Base-by-base conservation (phyloP, 192 early-diverging fungal species). In the Kickxella alabastrina region DNA sequence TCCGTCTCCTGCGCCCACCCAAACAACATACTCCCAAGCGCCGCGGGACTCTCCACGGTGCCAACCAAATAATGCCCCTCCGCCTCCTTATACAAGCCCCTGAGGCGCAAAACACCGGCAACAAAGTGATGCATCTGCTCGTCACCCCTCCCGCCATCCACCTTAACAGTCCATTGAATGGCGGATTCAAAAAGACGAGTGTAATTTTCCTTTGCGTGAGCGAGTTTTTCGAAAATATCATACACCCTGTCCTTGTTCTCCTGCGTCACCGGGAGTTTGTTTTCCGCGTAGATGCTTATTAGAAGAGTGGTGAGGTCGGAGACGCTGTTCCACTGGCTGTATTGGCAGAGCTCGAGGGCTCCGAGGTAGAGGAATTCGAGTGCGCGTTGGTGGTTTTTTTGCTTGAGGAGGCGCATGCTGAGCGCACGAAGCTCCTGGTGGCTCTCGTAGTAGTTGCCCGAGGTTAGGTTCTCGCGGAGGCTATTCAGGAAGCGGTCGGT, bases 351-450 rank as follows among this genome's bases (percentile, higher is more conserved):
- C 21, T 83, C 81, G 13, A 84, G 55, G 3, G 88, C 84, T 6
- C 95, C 95, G 23, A 87, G 79, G 59, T 87, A 83, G 22, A 96
- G 71, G 3, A 98, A 79, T 8, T 85, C 77, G 42, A 92, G 81
- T 6, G 91, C 90, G 31, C 85, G 80, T 27, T 65, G 68, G 59
- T 82, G 77, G 57, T 91, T 90, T 29, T 91, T 81, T 51, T 93
- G 90, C 63, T 93, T 94, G n/a, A 93, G 81, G 31, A 88, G 85
- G 24, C 92, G 91, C 62, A 87, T 85, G 60, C 85, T 87, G 12
- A 95, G 86, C 31, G 94, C 93, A 32, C 92, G 89, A 69, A 93
- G 88, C 90, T 95, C 95, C 65, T 97, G 94, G 63, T 97, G 92
- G 2, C 92, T 91, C 63, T 95, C 94, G 78, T 97, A 97, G 78